These are phyloP conservation scores for Quercus mongolica DNA, from an alignment of 306 rosid genomes.

Conservation along the genomic window DNA sequence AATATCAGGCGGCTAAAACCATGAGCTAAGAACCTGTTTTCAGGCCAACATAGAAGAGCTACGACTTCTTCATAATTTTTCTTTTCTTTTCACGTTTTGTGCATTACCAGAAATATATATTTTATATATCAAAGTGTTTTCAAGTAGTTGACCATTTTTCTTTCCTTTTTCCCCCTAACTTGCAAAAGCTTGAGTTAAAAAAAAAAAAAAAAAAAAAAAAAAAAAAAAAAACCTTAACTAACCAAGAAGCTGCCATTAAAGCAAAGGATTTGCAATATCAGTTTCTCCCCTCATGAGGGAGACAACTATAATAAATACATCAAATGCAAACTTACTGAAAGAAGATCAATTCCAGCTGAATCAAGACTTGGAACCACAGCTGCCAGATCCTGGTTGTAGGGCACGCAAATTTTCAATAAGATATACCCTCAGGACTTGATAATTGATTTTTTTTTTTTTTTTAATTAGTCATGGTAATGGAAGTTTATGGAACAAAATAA, in stretches of 20 bases:
- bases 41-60: background rate
- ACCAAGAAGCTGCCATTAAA: background rate
- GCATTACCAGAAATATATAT: too few relatives aligned
- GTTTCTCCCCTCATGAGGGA: slow-evolving; percentile 9
- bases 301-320: background rate
- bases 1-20: background rate
- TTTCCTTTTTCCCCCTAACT: background rate
- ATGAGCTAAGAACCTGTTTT: background rate
- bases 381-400: slow-evolving; percentile 64
- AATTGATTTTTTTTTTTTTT: background rate
- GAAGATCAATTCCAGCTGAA: slow-evolving; percentile 81
- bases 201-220: too few relatives aligned
- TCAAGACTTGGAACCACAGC: slow-evolving; percentile 82
- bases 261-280: background rate
- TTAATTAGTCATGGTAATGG: background rate
- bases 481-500: slow-evolving; percentile 5
- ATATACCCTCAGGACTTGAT: background rate
- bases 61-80: background rate
- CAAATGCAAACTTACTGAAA: slow-evolving; percentile 62
- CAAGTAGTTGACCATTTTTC: too few relatives aligned
- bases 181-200: background rate
- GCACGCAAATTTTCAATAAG: background rate
- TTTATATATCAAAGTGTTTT: too few relatives aligned
- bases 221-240: too few relatives aligned
- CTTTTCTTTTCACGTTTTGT: too few relatives aligned